These are phyloP conservation scores for Russula vinacea DNA, from an alignment of 768 basidiomycete genomes.

Conservation along the genomic window DNA sequence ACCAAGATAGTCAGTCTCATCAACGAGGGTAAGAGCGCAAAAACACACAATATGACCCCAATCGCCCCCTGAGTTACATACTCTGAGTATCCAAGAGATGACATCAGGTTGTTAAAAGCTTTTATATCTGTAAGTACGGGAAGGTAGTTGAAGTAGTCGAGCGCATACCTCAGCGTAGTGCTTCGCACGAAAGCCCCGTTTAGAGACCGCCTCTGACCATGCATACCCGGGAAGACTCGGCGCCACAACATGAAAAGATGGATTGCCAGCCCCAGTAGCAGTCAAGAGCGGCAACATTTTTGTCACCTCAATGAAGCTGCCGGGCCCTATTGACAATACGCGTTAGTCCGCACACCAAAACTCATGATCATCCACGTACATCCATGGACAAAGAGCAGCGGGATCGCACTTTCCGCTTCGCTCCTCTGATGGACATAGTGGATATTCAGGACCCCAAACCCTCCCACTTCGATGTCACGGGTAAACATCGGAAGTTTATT, in stretches of 20 bases:
- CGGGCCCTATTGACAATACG: constrained; percentile 19
- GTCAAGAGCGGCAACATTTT: constrained; percentile 57
- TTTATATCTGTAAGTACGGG: constrained; percentile 1
- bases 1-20: background rate
- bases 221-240: constrained; percentile 59
- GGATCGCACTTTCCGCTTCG: constrained; percentile 32
- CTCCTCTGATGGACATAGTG: constrained; percentile 40
- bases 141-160: background rate
- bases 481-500: constrained; percentile 41
- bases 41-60: constrained; percentile 42
- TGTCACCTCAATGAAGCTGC: constrained; percentile 41
- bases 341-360: background rate
- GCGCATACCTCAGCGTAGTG: constrained; percentile 33
- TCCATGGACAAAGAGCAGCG: constrained; percentile 37
- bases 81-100: constrained; percentile 33
- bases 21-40: background rate
- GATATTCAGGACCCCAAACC: constrained; percentile 36
- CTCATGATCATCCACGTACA: constrained; percentile 30
- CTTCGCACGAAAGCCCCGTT: constrained; percentile 32
- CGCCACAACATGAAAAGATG: constrained; percentile 62
- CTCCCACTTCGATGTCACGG: constrained; percentile 37
- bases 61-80: constrained; percentile 51
- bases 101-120: constrained; percentile 32
- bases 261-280: constrained; percentile 41
- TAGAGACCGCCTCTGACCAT: constrained; percentile 52